phyloP scores from a whole-genome alignment of 345 rosid genomes.

The Pistacia integerrima region DNA sequence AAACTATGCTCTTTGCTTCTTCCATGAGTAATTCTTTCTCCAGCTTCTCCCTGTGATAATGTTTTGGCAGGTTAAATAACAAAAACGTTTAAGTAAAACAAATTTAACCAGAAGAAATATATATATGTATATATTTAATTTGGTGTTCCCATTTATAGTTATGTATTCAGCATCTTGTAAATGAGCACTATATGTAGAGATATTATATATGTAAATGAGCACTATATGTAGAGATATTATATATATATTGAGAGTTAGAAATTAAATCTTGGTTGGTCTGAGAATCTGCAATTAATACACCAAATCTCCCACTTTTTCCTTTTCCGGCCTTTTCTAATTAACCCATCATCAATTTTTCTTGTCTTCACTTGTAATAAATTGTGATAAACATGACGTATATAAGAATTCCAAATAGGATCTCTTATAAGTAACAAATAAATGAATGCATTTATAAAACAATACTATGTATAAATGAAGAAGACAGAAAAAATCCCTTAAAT shows the following conservation, averaged over 20 bases:
- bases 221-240: no score
- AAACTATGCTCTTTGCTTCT: neutral
- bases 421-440: no score
- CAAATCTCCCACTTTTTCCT: neutral
- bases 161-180: neutral
- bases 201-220: neutral
- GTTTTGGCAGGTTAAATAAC: neutral
- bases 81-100: neutral
- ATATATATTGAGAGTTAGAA: neutral
- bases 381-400: neutral
- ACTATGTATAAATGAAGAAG: no score
- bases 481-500: no score
- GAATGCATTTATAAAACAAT: no score
- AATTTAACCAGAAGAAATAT: neutral
- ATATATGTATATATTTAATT: neutral
- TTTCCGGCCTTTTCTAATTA: neutral
- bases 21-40: neutral
- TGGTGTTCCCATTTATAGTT: neutral
- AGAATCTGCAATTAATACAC: conserved; percentile 2
- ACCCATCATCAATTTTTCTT: neutral
- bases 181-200: neutral
- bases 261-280: neutral
- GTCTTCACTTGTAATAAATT: neutral
- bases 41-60: neutral
- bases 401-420: neutral